Conservation (phyloP, 192 early-diverging fungal genomes). For the Umbelopsis ramanniana region DNA sequence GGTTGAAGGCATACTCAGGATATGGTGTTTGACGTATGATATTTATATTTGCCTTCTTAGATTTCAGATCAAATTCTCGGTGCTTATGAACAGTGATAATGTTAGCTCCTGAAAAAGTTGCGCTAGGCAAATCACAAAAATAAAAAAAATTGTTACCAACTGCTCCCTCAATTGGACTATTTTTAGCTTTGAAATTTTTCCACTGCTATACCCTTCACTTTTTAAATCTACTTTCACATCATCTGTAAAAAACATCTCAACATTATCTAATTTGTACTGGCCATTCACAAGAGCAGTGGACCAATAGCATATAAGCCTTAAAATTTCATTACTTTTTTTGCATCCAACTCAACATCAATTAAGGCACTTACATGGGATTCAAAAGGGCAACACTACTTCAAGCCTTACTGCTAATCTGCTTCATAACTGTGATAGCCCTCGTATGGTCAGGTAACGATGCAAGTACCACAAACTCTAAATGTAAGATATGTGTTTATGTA, state of each 20-base stretch:
- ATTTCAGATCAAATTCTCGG: slow-evolving; percentile 1
- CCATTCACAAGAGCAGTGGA: background rate
- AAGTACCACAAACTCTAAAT: background rate
- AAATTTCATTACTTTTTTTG: background rate
- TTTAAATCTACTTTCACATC: background rate
- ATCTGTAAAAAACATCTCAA: background rate
- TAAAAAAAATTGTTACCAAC: too few species aligned
- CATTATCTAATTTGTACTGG: background rate
- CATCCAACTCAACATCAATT: background rate
- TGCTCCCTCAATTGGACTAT: background rate
- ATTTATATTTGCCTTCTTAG: background rate
- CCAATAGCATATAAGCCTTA: background rate
- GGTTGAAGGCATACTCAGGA: slow-evolving; percentile 2
- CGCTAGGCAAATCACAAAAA: too few species aligned
- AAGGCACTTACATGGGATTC: background rate
- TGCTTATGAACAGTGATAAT: background rate
- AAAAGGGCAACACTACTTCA: slow-evolving; percentile 13
- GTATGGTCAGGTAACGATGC: background rate
- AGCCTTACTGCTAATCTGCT: background rate
- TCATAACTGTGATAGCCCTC: background rate
- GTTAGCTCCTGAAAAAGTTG: too few species aligned
- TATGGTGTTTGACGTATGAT: background rate
- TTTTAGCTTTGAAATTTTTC: background rate
- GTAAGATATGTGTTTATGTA: background rate
- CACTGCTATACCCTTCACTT: background rate